Conservation (phyloP, 2,329 filamentous ascomycete species). For the Mariannaea elegans region DNA sequence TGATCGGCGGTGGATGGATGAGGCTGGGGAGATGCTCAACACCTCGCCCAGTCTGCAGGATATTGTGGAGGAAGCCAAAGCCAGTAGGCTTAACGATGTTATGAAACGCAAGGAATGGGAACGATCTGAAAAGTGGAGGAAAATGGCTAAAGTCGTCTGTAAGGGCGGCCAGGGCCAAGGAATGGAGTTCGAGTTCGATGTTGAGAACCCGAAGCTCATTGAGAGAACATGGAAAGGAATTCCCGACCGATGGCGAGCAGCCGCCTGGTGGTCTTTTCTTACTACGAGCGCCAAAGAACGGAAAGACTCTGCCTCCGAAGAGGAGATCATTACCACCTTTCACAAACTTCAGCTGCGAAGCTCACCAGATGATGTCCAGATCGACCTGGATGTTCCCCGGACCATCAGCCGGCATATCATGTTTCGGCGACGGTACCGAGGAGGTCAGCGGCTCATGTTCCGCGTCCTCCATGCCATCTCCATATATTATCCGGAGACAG, state of each 20-base stretch:
- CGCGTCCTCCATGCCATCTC: conserved; percentile 91
- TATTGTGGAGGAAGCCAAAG: conserved; percentile 63
- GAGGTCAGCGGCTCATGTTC: conserved; percentile 91
- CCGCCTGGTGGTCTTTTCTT: conserved; percentile 95
- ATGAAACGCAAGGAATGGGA: conserved; percentile 70
- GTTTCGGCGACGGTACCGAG: conserved; percentile 91
- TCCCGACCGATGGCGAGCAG: conserved; percentile 91
- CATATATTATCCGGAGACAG: conserved; percentile 88
- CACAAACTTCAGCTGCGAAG: conserved; percentile 75
- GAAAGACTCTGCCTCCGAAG: conserved; percentile 69
- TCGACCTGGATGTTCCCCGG: conserved; percentile 94
- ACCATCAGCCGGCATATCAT: conserved; percentile 97
- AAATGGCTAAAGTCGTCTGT: conserved; percentile 68
- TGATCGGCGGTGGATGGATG: conserved; percentile 69
- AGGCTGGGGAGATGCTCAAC: conserved; percentile 73
- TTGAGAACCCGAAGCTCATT: conserved; percentile 82
- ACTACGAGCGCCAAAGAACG: conserved; percentile 75
- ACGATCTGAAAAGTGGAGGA: conserved; percentile 73
- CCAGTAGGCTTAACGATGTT: conserved; percentile 61
- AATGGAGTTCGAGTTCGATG: conserved; percentile 78
- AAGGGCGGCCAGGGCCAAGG: conserved; percentile 62
- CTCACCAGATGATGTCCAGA: conserved; percentile 93
- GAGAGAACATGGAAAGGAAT: conserved; percentile 98
- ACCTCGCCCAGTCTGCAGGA: conserved; percentile 65
- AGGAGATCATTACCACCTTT: conserved; percentile 76